Evolutionary conservation across 306 rosid genomes (phyloP), one percentile per base, ranked within the genome.

Genomic region (Ammopiptanthus mongolicus): DNA sequence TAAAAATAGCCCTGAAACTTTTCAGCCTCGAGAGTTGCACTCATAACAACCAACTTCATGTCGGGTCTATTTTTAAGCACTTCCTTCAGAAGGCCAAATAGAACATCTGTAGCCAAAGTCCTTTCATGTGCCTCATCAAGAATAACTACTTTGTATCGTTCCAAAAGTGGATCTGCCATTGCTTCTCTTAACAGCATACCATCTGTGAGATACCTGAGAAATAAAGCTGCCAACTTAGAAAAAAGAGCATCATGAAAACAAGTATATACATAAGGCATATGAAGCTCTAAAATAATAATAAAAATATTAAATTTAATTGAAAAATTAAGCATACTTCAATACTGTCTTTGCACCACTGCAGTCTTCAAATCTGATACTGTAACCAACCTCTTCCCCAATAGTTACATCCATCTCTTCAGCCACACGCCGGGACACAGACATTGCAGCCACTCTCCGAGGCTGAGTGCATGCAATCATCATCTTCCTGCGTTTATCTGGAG

Each of bases 121-220:
- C 98, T 89, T 78, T 93, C 98, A 14, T 93, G 98, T 6, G 97
- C 98, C 86, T 93, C 98, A 80, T 93, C 98, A 74, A 93, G 98
- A 79, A 93, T 80, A 56, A 93, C 86, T 31, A 91, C 96, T 53
- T 88, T 89, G 84, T 93, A 93, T 10, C 96, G 88, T 52, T 93
- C 97, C 75, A 93, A 79, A 8, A 93, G 93, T 5, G 98, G 98
- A 79, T 93, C 98, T 0, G 97, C 87, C 98, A 93, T 93, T 17
- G 98, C 98, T 84, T 93, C 98, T 82, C 96, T 87, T 52, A 93
- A 78, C 70, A 93, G 97, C 98, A 93, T 93, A 86, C 97, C 97
- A 79, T 93, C 98, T 0, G 98, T 93, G 14, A 91, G 85, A 80
- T 93, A 93, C 87, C 98, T 93, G 73, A 18, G 33, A 86, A 14